Base-by-base conservation (phyloP, 1,139 yeast genomes). In the Saccharomyces hybrid region DNA sequence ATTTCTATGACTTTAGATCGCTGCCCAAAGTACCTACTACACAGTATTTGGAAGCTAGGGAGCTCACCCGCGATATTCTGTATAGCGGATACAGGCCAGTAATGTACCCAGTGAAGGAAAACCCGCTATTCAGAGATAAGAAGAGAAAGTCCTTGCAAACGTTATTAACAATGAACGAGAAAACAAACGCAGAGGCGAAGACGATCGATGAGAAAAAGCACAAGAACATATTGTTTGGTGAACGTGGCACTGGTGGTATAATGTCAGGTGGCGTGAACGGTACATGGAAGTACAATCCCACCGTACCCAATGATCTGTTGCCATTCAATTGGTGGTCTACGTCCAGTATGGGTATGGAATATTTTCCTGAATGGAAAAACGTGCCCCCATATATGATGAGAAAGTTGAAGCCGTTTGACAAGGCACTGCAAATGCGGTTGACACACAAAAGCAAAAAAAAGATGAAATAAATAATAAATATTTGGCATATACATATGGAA, bases 1-100 rank as follows among this genome's bases (percentile, higher is more conserved):
- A 52, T 51, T 31, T 58, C 60, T 47, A 50, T 59, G 44, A 38
- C 29, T 63, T 63, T 52, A 59, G 65, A 51, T 53, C 55, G 29
- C 54, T 68, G 46, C 71, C 70, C 9, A 59, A 60, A 46, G 71
- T 68, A 6, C 71, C 71, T 5, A 65, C 65, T 47, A 67, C 71
- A 6, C 63, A 61, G 53, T 66, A 61, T 51, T 52, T 67, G 31
- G 67, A 65, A 48, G 61, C 61, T 9, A 56, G 59, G 27, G 61
- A 62, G 49, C 56, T 68, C 28, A 57, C 61, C 8, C 57, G 62
- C 11, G 71, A 68, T 55, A 65, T 67, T 20, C 55, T 68, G 48
- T 67, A 61, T 52, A 63, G 66, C 56, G 71, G 71, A 29, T 67
- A 68, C 57, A 55, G 69, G 47, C 71, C 71, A 1, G 58, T 67